Evolutionary conservation across 2,329 filamentous ascomycete genomes (phyloP).

Genomic region (Trichothecium sympodiale): DNA sequence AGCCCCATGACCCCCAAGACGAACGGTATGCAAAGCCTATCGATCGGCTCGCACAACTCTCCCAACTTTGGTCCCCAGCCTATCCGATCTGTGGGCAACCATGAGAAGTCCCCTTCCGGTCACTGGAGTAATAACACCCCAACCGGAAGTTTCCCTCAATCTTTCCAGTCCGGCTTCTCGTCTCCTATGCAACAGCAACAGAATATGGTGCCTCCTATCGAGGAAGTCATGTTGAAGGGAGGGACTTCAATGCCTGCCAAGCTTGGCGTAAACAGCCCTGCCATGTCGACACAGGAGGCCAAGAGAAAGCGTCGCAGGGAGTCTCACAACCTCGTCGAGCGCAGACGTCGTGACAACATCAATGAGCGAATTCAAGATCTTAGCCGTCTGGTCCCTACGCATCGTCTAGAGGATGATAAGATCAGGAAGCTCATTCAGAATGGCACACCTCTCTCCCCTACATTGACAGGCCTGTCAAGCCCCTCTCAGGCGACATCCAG

Average conservation of each 20-base stretch:
- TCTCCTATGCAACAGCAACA: slow-evolving; percentile 63
- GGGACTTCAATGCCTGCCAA: slow-evolving; percentile 85
- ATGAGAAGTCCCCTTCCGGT: slow-evolving; percentile 75
- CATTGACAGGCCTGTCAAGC: slow-evolving; percentile 56
- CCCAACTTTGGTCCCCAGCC: slow-evolving; percentile 66
- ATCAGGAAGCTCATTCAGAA: slow-evolving; percentile 90
- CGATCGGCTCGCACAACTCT: slow-evolving; percentile 57
- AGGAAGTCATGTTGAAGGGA: slow-evolving; percentile 79
- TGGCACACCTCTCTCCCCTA: slow-evolving; percentile 79
- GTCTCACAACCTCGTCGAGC: slow-evolving; percentile 93
- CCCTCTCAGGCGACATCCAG: slow-evolving; percentile 76
- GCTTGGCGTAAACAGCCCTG: slow-evolving; percentile 41
- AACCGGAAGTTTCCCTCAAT: slow-evolving; percentile 66
- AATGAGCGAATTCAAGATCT: slow-evolving; percentile 97
- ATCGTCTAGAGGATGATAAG: slow-evolving; percentile 93
- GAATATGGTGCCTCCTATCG: slow-evolving; percentile 60
- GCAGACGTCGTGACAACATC: slow-evolving; percentile 91
- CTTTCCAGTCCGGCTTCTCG: slow-evolving; percentile 78
- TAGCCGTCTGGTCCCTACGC: slow-evolving; percentile 81
- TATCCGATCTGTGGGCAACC: slow-evolving; percentile 58
- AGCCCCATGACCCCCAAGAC: slow-evolving; percentile 82
- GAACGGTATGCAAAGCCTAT: slow-evolving; percentile 61
- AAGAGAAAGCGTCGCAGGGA: slow-evolving; percentile 86
- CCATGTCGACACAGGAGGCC: slow-evolving; percentile 75
- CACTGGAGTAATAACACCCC: slow-evolving; percentile 79